Conservation (phyloP, 371 early-diverging fungal genomes). For the Mucor lusitanicus region DNA sequence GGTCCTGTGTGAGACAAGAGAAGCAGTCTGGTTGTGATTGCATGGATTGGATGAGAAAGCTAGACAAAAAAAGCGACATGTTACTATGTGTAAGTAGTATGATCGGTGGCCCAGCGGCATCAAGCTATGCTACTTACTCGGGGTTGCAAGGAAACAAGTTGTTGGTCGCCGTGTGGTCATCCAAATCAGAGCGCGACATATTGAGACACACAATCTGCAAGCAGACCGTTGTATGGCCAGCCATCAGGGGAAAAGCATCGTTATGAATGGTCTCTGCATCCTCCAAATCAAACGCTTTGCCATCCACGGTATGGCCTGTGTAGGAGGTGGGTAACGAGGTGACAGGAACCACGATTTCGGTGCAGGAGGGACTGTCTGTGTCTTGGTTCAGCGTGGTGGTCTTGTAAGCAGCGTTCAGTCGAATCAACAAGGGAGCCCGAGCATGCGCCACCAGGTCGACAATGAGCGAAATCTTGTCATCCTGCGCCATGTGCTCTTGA, state of each 20-base stretch:
- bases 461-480: constrained; percentile 43
- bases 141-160: background rate
- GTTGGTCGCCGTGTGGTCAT: constrained; percentile 15
- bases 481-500: constrained; percentile 7
- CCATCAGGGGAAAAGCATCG: constrained; percentile 57
- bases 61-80: too few relatives aligned
- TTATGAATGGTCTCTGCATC: constrained; percentile 45
- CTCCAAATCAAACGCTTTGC: constrained; percentile 48
- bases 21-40: constrained; percentile 46
- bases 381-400: background rate
- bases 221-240: constrained; percentile 56
- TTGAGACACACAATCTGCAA: constrained; percentile 66
- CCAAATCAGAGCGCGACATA: constrained; percentile 37
- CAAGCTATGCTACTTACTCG: background rate
- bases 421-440: constrained; percentile 58
- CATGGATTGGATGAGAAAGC: constrained; percentile 32
- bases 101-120: too few relatives aligned
- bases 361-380: constrained; percentile 20
- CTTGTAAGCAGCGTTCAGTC: constrained; percentile 60
- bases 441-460: constrained; percentile 53
- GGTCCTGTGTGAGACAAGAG: constrained; percentile 49
- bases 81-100: too few relatives aligned
- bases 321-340: constrained; percentile 60
- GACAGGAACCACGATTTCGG: constrained; percentile 51
- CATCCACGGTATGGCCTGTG: constrained; percentile 28